Conservation (phyloP, 306 rosid genomes). For the Lathyrus sativus region DNA sequence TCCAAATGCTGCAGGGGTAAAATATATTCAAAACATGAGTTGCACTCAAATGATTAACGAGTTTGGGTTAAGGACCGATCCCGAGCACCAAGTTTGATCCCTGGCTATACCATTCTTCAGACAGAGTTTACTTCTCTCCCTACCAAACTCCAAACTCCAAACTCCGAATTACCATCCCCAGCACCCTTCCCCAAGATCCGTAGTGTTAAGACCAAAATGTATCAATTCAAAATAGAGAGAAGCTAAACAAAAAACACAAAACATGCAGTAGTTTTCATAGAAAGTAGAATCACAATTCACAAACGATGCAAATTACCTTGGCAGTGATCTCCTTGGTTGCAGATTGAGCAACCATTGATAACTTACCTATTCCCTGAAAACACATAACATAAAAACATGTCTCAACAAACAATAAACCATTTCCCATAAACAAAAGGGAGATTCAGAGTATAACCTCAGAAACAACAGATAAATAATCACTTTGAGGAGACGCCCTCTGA, state of each 20-base stretch:
- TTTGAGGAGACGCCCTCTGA: constrained; percentile 51
- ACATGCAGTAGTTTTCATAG: neutral
- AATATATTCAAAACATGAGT: neutral
- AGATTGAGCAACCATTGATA: constrained; percentile 87
- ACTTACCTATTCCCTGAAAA: constrained; percentile 78
- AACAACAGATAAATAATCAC: constrained; percentile 76
- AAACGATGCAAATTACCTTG: constrained; percentile 56
- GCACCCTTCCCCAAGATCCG: neutral
- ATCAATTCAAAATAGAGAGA: neutral
- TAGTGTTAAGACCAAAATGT: neutral
- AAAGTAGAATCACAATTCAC: neutral
- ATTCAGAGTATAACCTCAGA: constrained; percentile 66
- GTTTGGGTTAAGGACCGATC: no score
- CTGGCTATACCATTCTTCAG: neutral
- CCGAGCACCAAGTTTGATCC: neutral
- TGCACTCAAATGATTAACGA: neutral
- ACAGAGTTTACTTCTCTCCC: neutral
- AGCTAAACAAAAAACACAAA: constrained; percentile 14
- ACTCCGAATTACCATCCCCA: neutral
- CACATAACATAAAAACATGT: constrained; percentile 21
- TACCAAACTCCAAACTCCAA: neutral
- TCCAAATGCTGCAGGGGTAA: neutral
- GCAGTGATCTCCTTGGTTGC: constrained; percentile 83
- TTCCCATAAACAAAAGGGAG: neutral
- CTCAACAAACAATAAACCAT: constrained; percentile 3